Conservation (phyloP, 768 basidiomycete species). For the Russula earlei region DNA sequence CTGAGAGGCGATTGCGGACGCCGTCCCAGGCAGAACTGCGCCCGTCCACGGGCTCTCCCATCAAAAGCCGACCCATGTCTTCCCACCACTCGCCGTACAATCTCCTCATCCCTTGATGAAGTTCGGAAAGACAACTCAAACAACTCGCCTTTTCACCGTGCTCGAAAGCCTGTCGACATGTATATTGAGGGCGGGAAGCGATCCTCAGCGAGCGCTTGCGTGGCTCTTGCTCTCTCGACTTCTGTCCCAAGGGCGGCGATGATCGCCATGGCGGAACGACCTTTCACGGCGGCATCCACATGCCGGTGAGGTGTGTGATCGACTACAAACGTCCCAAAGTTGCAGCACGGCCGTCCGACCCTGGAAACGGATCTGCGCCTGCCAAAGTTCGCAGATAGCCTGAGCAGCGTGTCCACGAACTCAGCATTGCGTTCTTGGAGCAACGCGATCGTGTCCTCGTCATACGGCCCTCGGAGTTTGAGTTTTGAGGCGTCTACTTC, state of each 20-base stretch:
- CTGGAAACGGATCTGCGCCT: constrained; percentile 10
- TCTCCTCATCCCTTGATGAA: constrained; percentile 14
- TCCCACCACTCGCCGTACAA: constrained; percentile 15
- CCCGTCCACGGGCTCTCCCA: constrained; percentile 2
- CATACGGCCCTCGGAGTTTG: not conserved
- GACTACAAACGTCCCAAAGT: constrained; percentile 1
- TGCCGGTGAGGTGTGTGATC: not conserved
- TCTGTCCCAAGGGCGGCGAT: constrained; percentile 3
- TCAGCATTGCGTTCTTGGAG: constrained; percentile 7
- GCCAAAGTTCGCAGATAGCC: constrained; percentile 1
- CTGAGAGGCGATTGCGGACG: not conserved
- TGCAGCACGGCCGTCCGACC: constrained; percentile 12
- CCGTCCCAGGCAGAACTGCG: constrained; percentile 7
- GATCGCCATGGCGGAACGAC: constrained; percentile 11
- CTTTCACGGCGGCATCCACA: not conserved
- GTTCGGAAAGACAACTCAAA: constrained; percentile 8
- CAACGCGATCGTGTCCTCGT: not conserved
- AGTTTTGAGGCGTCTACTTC: no score
- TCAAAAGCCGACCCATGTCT: constrained; percentile 11
- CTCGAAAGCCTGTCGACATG: not conserved
- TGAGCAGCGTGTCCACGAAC: not conserved
- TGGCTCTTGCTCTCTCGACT: not conserved
- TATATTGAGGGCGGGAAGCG: not conserved
- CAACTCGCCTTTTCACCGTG: not conserved
- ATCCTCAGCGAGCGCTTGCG: not conserved